phyloP scores from a whole-genome alignment of 495 filamentous ascomycete species.

The Durotheca rogersii region DNA sequence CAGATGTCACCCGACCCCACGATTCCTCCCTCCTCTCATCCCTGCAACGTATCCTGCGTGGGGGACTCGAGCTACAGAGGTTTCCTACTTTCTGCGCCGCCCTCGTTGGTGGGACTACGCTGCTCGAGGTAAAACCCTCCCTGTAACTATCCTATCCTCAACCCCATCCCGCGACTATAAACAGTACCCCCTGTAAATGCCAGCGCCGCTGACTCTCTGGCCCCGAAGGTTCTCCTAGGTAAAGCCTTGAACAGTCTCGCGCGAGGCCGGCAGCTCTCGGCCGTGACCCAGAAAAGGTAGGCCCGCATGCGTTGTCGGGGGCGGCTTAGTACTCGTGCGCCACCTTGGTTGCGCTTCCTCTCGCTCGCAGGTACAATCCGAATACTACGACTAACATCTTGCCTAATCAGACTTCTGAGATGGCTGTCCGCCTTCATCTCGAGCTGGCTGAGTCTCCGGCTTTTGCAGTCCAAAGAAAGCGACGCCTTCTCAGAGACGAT shows the following conservation, averaged over 20 bases:
- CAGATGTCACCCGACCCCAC: conserved; percentile 32
- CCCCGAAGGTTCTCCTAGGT: conserved; percentile 22
- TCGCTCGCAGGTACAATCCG: conserved; percentile 5
- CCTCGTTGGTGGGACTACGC: conserved; percentile 72
- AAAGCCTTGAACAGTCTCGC: conserved; percentile 16
- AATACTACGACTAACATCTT: conserved; percentile 16
- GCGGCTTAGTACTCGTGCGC: conserved; percentile 27
- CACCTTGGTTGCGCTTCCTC: conserved; percentile 12
- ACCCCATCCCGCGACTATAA: background rate
- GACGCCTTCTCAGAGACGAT: conserved; percentile 42
- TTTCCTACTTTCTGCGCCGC: conserved; percentile 83
- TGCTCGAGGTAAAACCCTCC: conserved; percentile 60
- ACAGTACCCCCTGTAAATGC: background rate
- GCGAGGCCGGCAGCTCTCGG: conserved; percentile 14
- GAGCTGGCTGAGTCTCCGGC: conserved; percentile 50
- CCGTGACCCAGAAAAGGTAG: conserved; percentile 29
- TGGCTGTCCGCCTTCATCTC: conserved; percentile 53
- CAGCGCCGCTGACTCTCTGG: conserved; percentile 15
- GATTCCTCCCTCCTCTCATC: conserved; percentile 46
- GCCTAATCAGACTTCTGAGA: conserved; percentile 43
- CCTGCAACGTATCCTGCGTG: conserved; percentile 44
- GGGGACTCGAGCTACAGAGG: conserved; percentile 54
- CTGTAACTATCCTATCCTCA: conserved; percentile 4
- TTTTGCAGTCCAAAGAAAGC: conserved; percentile 49
- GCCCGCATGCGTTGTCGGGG: conserved; percentile 23